Evolutionary conservation across 345 rosid genomes (phyloP).

Genomic region (Euphorbia tirucalli): DNA sequence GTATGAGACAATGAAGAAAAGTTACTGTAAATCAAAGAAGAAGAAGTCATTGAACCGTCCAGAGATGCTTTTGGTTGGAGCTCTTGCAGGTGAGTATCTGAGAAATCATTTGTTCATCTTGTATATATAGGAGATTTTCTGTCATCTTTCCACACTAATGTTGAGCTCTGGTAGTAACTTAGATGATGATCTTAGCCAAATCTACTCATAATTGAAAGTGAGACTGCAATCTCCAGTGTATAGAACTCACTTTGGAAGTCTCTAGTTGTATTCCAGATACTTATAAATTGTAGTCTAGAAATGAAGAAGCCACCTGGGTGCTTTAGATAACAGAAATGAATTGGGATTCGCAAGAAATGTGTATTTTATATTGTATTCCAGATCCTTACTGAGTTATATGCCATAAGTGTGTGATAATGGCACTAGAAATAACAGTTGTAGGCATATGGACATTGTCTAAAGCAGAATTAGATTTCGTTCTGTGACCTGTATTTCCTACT

Average conservation of each 20-base stretch:
- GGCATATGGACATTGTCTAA: neutral
- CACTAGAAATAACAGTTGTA: neutral
- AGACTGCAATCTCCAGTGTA: neutral
- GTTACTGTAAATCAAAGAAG: conserved; percentile 71
- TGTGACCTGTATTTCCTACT: too few species aligned
- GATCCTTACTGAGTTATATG: neutral
- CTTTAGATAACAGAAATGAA: neutral
- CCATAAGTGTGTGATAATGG: neutral
- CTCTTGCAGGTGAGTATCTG: conserved; percentile 64
- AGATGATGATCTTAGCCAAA: neutral
- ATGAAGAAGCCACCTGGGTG: neutral
- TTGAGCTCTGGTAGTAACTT: neutral
- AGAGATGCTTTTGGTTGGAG: conserved; percentile 90
- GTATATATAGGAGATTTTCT: neutral
- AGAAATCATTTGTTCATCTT: conserved; percentile 3
- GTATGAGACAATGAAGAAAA: conserved; percentile 72
- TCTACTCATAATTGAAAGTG: neutral
- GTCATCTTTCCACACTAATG: neutral
- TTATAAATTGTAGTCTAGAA: neutral
- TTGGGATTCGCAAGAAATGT: neutral
- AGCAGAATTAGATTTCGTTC: too few species aligned
- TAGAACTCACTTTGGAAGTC: neutral
- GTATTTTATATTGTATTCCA: neutral
- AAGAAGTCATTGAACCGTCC: conserved; percentile 83
- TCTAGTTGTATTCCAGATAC: neutral